Base-by-base conservation (phyloP, 805 yeast species). In the Metschnikowia matae region DNA sequence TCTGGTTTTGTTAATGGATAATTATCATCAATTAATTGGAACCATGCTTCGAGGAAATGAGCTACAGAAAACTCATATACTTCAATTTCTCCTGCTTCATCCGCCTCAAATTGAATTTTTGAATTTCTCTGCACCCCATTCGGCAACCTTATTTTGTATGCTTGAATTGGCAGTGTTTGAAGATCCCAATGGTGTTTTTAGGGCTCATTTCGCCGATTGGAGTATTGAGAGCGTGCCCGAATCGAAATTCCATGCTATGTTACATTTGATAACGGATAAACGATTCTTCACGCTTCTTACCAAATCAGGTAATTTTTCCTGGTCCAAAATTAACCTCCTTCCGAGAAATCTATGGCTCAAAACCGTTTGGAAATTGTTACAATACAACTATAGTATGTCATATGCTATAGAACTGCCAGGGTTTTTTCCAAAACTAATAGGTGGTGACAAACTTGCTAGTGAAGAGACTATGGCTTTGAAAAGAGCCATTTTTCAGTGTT, bases 221-320 rank as follows among this genome's bases (percentile, higher is more conserved):
- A 8, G 33, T 15, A 33, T 46, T 35, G 32, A 44, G 17, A 14
- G 21, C 44, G 31, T 34, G 29, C 8, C 44, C 18, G 26, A 23
- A 23, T 14, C 15, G 7, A 3, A 15, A 11, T n/a, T 51, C 44
- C 8, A 18, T 8, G 34, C 37, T 34, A 14, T 47, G 26, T 31
- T 47, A 38, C 46, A 39, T 26, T 46, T 50, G 5, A 18, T 50
- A 2, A 29, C 40, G 5, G 38, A 50, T 15, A 21, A 21, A 6
- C 50, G 42, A 3, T 53, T 55, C 23, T 55, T 53, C 17, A 14
- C 13, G 26, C 20, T 53, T 6, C 23, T 51, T 1, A 40, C 33
- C 4, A 32, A 34, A 4, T 33, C 34, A 6, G 40, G 39, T 11
- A 40, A 15, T 42, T 44, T 53, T 32, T 26, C 38, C 4, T 37